These are phyloP conservation scores for Coemansia guatemalensis DNA, from an alignment of 192 early-diverging fungal species.

Conservation along the genomic window DNA sequence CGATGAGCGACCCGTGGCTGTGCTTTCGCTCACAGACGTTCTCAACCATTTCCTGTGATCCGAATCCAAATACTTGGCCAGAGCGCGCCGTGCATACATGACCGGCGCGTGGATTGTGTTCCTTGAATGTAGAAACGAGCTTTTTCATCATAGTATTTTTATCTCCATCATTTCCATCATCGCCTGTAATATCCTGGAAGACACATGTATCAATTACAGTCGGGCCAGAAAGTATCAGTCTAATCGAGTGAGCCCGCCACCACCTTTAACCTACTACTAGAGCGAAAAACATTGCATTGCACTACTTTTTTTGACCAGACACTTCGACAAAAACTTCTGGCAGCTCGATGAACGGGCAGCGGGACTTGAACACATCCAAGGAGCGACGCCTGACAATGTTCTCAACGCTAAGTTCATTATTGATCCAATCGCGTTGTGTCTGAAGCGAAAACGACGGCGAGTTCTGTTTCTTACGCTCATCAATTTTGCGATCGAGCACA, in stretches of 20 bases:
- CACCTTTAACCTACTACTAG: neutral
- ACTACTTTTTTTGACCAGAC: slow-evolving; percentile 31
- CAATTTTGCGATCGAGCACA: slow-evolving; percentile 50
- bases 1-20: slow-evolving; percentile 35
- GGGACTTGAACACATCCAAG: slow-evolving; percentile 64
- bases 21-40: slow-evolving; percentile 48
- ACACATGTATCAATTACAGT: too few species aligned
- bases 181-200: too few species aligned
- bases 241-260: neutral
- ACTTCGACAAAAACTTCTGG: slow-evolving; percentile 54
- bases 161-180: neutral
- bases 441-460: slow-evolving; percentile 15
- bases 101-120: neutral
- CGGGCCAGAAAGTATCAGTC: too few species aligned
- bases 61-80: neutral
- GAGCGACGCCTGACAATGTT: slow-evolving; percentile 69
- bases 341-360: slow-evolving; percentile 63
- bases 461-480: slow-evolving; percentile 2
- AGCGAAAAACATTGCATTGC: neutral
- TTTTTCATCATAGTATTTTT: neutral
- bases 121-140: neutral
- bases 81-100: neutral
- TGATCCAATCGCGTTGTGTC: slow-evolving; percentile 64
- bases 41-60: slow-evolving; percentile 34
- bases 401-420: slow-evolving; percentile 68